A percentile compares a stretch with the other conserved stretches of the same genome.
These are phyloP conservation scores for Lipomyces sp. DNA, from an alignment of 805 yeast genomes.

Conservation along the genomic window DNA sequence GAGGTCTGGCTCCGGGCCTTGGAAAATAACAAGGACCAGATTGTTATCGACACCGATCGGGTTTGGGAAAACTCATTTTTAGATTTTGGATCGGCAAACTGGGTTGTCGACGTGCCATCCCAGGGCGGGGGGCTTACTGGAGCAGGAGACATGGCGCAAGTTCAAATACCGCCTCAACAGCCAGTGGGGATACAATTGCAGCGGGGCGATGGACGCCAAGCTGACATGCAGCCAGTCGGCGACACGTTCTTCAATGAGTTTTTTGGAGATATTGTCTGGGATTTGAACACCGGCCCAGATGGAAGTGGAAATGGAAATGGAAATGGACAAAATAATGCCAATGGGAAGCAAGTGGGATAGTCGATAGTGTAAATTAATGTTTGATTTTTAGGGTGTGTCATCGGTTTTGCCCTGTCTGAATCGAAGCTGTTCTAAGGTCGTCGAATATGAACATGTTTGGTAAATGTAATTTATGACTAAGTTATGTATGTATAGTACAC, in stretches of 20 bases:
- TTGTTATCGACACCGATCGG: slow-evolving; percentile 36
- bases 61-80: slow-evolving; percentile 36
- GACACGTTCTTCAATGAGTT: slow-evolving; percentile 33
- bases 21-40: slow-evolving; percentile 35
- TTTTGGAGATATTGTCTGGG: slow-evolving; percentile 34
- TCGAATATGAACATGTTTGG: too few relatives aligned
- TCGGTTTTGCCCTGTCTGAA: too few relatives aligned
- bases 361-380: background rate
- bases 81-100: slow-evolving; percentile 32
- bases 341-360: background rate
- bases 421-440: too few relatives aligned
- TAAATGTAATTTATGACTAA: too few relatives aligned
- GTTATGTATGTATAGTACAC: too few relatives aligned
- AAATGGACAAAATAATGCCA: background rate
- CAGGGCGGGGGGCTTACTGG: background rate
- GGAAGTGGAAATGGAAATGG: background rate
- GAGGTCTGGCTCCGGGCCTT: slow-evolving; percentile 37
- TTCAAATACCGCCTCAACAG: slow-evolving; percentile 12
- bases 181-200: slow-evolving; percentile 13
- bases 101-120: slow-evolving; percentile 33
- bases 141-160: background rate
- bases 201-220: background rate
- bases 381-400: background rate
- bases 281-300: slow-evolving; percentile 4
- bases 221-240: slow-evolving; percentile 1